Base-by-base conservation (phyloP, 805 yeast genomes). In the Candida krabiensis region DNA sequence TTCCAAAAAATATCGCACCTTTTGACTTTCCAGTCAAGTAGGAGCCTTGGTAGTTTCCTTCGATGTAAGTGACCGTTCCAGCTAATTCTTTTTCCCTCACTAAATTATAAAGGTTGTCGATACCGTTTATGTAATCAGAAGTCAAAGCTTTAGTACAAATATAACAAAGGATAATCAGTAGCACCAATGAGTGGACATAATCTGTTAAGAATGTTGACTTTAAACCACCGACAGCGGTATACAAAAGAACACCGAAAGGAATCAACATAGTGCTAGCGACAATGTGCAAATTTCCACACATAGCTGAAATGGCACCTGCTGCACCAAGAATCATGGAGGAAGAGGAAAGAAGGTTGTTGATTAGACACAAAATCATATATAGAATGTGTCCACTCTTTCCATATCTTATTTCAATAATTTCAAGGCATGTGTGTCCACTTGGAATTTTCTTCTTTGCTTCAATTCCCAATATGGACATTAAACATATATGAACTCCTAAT, bases 21-120 rank as follows among this genome's bases (percentile, higher is more conserved):
- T 60, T 53, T 22, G 67, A 61, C 31, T 58, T 60, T n/a, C 65
- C 63, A 11, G 70, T 65, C n/a, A 65, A 41, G 27, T 53, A 53
- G 13, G 67, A 60, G 4, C 69, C 69, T 29, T 53, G 35, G 40
- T 53, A 61, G 29, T 65, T 64, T 12, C 70, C 70, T 18, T 50
- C 58, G 26, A 59, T 49, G 29, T 49, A 52, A 33, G 61, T 49
- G 19, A 50, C 53, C 3, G 38, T 37, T 3, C 29, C 41, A 32
- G 13, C 21, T 15, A 16, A 16, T 26, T 46, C 55, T 22, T 45
- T 35, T n/a, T 40, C 43, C 9, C 47, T 35, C 9, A 59, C 49
- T 17, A 47, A 28, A 19, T 58, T 53, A 41, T 58, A 62, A 24
- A 63, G 50, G 8, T 55, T 55, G 25, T 52, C 59, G 18, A 61